These are phyloP conservation scores for Lentinus tigrinus DNA, from an alignment of 768 basidiomycete species.

Conservation along the genomic window DNA sequence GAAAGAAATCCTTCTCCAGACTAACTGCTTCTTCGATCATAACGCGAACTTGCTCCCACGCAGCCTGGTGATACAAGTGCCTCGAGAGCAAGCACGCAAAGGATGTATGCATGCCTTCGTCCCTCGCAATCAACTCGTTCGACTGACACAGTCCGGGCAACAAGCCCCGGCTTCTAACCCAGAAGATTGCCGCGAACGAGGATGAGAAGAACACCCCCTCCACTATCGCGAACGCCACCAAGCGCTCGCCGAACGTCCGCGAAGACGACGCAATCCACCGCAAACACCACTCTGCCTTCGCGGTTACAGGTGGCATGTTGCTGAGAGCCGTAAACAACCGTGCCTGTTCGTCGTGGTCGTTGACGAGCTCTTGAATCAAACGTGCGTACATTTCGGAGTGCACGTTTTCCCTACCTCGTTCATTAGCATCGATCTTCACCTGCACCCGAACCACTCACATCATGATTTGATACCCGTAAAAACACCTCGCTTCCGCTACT, in stretches of 20 bases:
- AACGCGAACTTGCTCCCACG: constrained; percentile 27
- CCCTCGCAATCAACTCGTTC: constrained; percentile 57
- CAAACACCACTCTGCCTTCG: constrained; percentile 53
- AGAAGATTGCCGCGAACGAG: constrained; percentile 52
- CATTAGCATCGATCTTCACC: too few relatives aligned
- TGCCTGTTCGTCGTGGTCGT: constrained; percentile 40
- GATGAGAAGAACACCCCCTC: constrained; percentile 57
- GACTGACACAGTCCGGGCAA: constrained; percentile 58
- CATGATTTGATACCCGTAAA: constrained; percentile 59
- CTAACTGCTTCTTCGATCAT: constrained; percentile 49
- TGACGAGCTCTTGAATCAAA: constrained; percentile 53
- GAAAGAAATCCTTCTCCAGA: constrained; percentile 47
- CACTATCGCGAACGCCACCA: constrained; percentile 50
- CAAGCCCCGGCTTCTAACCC: constrained; percentile 54
- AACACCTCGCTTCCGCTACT: constrained; percentile 49
- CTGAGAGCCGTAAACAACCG: constrained; percentile 51
- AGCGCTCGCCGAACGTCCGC: constrained; percentile 44
- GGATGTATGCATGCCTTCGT: constrained; percentile 56
- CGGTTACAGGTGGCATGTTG: constrained; percentile 48
- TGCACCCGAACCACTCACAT: too few relatives aligned
- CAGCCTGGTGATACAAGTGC: constrained; percentile 44
- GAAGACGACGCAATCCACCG: constrained; percentile 50
- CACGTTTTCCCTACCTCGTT: constrained; percentile 42
- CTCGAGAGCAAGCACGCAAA: constrained; percentile 55
- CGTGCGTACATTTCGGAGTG: constrained; percentile 56